Percentiles rank a stretch among this genome's conserved stretches.
Evolutionary conservation across 139 green algal species (phyloP).

Genomic region (Yamagishiella unicocca): DNA sequence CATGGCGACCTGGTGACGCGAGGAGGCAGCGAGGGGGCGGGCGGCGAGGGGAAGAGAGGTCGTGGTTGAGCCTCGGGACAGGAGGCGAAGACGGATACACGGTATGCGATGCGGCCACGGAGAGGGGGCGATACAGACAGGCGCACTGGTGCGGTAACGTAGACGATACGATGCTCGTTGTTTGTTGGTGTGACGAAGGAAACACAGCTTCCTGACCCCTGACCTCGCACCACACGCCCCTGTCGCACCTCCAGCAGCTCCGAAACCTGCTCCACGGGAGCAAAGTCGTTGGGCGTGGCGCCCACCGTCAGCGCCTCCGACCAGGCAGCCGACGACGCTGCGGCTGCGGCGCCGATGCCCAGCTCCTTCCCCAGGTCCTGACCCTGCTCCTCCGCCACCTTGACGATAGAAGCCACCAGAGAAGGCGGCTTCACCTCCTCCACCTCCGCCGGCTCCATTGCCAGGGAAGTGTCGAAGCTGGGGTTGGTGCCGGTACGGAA

Average conservation of each 20-base stretch:
- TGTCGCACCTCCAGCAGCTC: constrained; percentile 39
- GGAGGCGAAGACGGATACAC: too few species aligned
- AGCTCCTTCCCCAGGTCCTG: background rate
- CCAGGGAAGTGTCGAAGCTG: too few species aligned
- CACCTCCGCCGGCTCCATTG: background rate
- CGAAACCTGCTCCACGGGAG: constrained; percentile 22
- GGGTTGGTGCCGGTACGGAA: background rate
- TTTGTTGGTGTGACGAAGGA: too few species aligned
- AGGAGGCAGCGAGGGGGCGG: too few species aligned
- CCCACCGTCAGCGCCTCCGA: background rate
- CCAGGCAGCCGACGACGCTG: background rate
- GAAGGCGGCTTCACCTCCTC: background rate
- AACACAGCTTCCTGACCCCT: too few species aligned
- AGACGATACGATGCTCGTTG: too few species aligned
- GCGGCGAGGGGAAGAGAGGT: too few species aligned
- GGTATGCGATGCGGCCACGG: too few species aligned
- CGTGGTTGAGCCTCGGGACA: too few species aligned
- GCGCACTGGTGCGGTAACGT: too few species aligned
- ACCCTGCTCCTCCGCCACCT: background rate
- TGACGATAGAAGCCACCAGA: background rate
- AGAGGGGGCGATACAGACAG: too few species aligned
- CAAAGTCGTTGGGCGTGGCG: background rate
- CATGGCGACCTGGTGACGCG: constrained; percentile 28
- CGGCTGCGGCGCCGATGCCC: background rate
- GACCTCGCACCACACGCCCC: too few species aligned